These are phyloP conservation scores for Mycena belliarum DNA, from an alignment of 768 basidiomycete species.

Conservation along the genomic window DNA sequence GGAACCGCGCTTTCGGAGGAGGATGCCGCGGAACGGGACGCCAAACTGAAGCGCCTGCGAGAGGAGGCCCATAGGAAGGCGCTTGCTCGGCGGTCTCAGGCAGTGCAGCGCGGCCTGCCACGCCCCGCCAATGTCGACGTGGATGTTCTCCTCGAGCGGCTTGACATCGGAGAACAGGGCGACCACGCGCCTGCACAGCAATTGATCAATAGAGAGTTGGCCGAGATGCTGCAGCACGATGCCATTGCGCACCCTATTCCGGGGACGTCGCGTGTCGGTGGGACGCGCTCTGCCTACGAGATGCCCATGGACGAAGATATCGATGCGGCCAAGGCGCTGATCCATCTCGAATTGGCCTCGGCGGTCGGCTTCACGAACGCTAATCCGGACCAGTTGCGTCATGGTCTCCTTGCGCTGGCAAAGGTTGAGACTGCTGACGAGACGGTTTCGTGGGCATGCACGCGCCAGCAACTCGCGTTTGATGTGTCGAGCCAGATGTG, in stretches of 20 bases:
- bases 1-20: slow-evolving; percentile 54
- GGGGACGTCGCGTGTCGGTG: slow-evolving; percentile 78
- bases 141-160: slow-evolving; percentile 56
- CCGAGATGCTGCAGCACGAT: slow-evolving; percentile 81
- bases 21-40: slow-evolving; percentile 93
- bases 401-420: slow-evolving; percentile 67
- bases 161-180: slow-evolving; percentile 52
- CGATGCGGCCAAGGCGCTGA: slow-evolving; percentile 62
- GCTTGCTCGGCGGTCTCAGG: slow-evolving; percentile 79
- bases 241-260: slow-evolving; percentile 85
- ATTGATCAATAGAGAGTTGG: slow-evolving; percentile 78
- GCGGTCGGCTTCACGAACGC: slow-evolving; percentile 86
- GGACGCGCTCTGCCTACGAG: slow-evolving; percentile 65
- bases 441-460: slow-evolving; percentile 68
- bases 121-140: slow-evolving; percentile 85
- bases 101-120: slow-evolving; percentile 81
- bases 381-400: slow-evolving; percentile 72
- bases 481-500: slow-evolving; percentile 58
- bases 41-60: slow-evolving; percentile 56
- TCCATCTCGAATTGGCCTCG: slow-evolving; percentile 80
- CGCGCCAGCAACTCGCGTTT: slow-evolving; percentile 64
- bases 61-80: slow-evolving; percentile 81
- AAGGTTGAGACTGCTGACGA: slow-evolving; percentile 64
- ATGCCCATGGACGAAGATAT: slow-evolving; percentile 80
- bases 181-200: slow-evolving; percentile 52